These are phyloP conservation scores for Fistulina hepatica DNA, from an alignment of 1,284 basidiomycete species.

Conservation along the genomic window DNA sequence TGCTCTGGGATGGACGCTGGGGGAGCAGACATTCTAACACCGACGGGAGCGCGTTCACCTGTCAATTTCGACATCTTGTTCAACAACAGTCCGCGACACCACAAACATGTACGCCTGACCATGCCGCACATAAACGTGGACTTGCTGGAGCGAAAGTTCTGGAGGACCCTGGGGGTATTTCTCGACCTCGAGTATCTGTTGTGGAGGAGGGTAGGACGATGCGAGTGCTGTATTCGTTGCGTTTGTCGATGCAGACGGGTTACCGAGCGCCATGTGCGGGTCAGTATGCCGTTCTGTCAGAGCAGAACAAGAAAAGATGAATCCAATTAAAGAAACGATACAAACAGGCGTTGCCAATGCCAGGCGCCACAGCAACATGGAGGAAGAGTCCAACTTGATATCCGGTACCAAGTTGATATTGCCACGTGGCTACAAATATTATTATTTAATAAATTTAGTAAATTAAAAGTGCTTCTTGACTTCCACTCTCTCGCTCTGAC, in stretches of 20 bases:
- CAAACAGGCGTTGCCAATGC: no score
- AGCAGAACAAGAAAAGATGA: no score
- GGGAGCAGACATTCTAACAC: constrained; percentile 46
- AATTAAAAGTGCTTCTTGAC: no score
- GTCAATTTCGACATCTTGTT: not conserved
- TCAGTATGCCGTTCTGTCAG: no score
- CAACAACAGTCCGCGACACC: not conserved
- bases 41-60: constrained; percentile 70
- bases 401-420: no score
- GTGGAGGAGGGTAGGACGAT: constrained; percentile 22
- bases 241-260: constrained; percentile 5
- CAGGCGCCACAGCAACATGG: no score
- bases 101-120: constrained; percentile 32
- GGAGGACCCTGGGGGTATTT: constrained; percentile 48
- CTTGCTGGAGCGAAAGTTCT: constrained; percentile 52
- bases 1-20: constrained; percentile 58
- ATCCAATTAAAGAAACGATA: no score
- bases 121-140: constrained; percentile 65
- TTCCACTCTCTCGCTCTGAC: no score
- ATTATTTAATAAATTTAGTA: no score
- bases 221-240: constrained; percentile 8
- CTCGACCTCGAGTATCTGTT: constrained; percentile 45
- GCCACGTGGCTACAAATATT: no score
- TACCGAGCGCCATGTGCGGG: constrained; percentile 7
- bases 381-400: no score